These are phyloP conservation scores for Discostella stelligeroides DNA, from an alignment of 108 stramenopile species.

Conservation along the genomic window DNA sequence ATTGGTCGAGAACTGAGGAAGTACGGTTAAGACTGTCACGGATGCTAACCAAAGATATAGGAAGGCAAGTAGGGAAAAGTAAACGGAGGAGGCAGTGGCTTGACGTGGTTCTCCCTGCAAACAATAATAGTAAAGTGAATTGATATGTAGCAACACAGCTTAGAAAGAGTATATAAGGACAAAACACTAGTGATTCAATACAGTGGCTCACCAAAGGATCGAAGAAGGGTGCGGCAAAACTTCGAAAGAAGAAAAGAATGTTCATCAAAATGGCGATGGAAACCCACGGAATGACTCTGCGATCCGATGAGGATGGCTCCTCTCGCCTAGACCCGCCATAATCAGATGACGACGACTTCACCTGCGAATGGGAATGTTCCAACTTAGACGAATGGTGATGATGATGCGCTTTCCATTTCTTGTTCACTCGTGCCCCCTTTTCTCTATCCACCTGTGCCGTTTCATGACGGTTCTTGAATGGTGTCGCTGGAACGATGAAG, in stretches of 20 bases:
- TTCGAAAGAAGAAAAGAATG: slow-evolving; percentile 41
- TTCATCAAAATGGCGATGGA: slow-evolving; percentile 44
- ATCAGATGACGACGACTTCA: too few relatives aligned
- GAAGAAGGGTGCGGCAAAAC: slow-evolving; percentile 48
- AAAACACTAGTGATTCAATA: too few relatives aligned
- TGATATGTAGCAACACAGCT: neutral
- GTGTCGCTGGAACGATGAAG: too few relatives aligned
- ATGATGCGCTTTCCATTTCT: too few relatives aligned
- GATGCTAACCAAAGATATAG: slow-evolving; percentile 55
- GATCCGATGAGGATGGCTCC: too few relatives aligned
- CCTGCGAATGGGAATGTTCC: too few relatives aligned
- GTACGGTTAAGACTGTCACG: slow-evolving; percentile 46
- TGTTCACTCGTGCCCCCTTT: too few relatives aligned
- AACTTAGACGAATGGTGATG: too few relatives aligned
- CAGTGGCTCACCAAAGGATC: slow-evolving; percentile 40
- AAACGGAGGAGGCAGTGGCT: slow-evolving; percentile 45
- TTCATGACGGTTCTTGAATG: too few relatives aligned
- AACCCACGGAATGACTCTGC: slow-evolving; percentile 45
- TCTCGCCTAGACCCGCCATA: too few relatives aligned
- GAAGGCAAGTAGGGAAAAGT: slow-evolving; percentile 48
- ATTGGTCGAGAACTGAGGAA: slow-evolving; percentile 55
- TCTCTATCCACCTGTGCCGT: too few relatives aligned
- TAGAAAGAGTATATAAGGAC: too few relatives aligned
- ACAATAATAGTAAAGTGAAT: neutral
- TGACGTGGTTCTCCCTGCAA: slow-evolving; percentile 50